A percentile compares a stretch with the other conserved stretches of the same genome.
phyloP scores from a whole-genome alignment of 495 filamentous ascomycete species.

The Cladorrhinum samala region DNA sequence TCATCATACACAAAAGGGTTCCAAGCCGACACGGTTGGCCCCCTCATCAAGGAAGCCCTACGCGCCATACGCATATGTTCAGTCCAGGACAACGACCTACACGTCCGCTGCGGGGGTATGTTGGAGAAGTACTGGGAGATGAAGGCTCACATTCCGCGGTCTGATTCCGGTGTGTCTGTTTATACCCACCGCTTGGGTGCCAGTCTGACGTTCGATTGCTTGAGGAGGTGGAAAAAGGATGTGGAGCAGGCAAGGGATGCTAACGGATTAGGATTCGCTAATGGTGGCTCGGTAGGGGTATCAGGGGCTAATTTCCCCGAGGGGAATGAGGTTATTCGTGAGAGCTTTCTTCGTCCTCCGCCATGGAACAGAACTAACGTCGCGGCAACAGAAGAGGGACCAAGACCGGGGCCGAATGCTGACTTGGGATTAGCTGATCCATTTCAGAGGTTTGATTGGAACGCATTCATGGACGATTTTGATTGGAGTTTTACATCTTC shows the following conservation, averaged over 20 bases:
- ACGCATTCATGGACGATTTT: constrained; percentile 41
- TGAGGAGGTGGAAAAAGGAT: constrained; percentile 35
- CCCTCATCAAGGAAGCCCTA: constrained; percentile 19
- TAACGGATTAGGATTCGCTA: constrained; percentile 4
- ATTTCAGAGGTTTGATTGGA: constrained; percentile 37
- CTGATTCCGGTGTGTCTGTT: constrained; percentile 17
- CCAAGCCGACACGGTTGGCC: constrained; percentile 14
- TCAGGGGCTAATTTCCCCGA: not conserved
- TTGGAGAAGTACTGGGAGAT: constrained; percentile 31
- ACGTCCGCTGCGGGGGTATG: constrained; percentile 29
- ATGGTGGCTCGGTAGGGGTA: not conserved
- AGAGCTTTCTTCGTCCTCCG: not conserved
- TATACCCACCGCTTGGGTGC: constrained; percentile 34
- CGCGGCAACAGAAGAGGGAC: constrained; percentile 6
- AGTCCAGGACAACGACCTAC: constrained; percentile 27
- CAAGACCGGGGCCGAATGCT: constrained; percentile 10
- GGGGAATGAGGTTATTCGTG: not conserved
- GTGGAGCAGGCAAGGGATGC: constrained; percentile 22
- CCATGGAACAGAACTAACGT: not conserved
- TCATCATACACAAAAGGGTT: constrained; percentile 26
- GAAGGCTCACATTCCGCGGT: constrained; percentile 12
- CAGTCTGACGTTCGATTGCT: constrained; percentile 35
- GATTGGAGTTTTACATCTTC: constrained; percentile 37
- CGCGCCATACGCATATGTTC: constrained; percentile 19
- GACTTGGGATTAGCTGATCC: constrained; percentile 26